Evolutionary conservation across 1,284 basidiomycete species (phyloP), one percentile per base, ranked within the genome.

Genomic region (Boletellus sp.): DNA sequence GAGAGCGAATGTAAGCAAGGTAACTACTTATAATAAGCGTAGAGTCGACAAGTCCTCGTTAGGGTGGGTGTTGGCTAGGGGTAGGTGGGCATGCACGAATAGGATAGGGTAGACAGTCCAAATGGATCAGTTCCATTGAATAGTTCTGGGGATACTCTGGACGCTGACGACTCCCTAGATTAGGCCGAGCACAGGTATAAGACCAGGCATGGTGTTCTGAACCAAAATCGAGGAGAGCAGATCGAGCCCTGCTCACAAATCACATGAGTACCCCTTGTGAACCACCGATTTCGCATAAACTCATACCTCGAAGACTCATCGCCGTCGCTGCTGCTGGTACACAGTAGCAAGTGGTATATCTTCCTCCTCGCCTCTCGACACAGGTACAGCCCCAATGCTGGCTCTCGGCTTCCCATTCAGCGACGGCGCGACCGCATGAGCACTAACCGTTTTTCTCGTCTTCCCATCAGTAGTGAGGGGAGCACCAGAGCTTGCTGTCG

Each of bases 341-440:
- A 82, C 89, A 51, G 88, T 68, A 19, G 88, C 86, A 37, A 90
- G 72, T 26, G 87, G 87, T 36, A 89, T 71, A 63, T 90, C 88
- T 64, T 90, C 87, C 60, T 89, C 87, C 60, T 85, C 84, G 35
- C 75, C 74, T 45, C 62, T 69, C 10, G 60, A 50, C 44, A 58
- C 50, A 35, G 66, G 60, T 18, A 47, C 47, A 55, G 60, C 49
- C 57, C 64, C 50, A 11, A 77, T 71, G 50, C 69, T 71, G 13
- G 72, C 64, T 55, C 71, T 71, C 42, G 78, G 74, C 55, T 71
- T 74, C 59, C 72, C 74, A 40, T 69, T 72, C 49, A 65, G 70
- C 35, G 50, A 58, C 19, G 66, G 61, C 49, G 75, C 69, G 10
- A 76, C 73, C 11, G 83, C 86, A 63, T 83, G 79, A n/a, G 81